Evolutionary conservation across 148 eudicot species (phyloP), one percentile per base, ranked within the genome.

Genomic region (Drosera capensis): DNA sequence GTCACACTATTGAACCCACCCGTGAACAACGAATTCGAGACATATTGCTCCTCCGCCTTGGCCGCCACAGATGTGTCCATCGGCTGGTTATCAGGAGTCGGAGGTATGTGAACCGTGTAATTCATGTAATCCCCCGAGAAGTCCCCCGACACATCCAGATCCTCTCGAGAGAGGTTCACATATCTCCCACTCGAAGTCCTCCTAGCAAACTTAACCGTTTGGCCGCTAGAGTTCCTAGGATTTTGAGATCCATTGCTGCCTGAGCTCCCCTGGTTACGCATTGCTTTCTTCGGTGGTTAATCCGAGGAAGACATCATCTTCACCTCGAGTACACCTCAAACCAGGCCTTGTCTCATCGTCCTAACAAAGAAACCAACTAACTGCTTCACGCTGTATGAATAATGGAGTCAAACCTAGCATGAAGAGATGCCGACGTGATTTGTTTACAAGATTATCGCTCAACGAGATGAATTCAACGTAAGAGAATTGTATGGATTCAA

Each of bases 1-100:
- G 52, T 48, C 14, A 31, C 52, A 25, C 52, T 31, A 21, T 48
- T 48, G 41, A 48, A 48, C 19, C 52, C 40, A 4, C 52, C 52
- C 2, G 52, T 30, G 52, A 48, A 48, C 11, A 48, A 41, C 13
- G 40, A 48, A 23, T 31, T 48, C 12, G 52, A 48, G 40, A 48
- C 40, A 18, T 48, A 48, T 19, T 48, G 52, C 40, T 48, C 52
- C 26, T 48, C 52, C 12, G 30, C 52, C 17, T 79, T 83, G 5
- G 84, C 57, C 3, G 87, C 87, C 45, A 75, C 71, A 0, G 80
- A 62, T 1, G 82, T 64, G 23, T 79, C 87, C 82, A 72, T 75
- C 0, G 94, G 94, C 25, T 82, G 86, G 20, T 62, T 47, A 42
- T 62, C 60, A 2, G 66, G 66, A 5, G 66, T 54, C 12, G 25